Evolutionary conservation across 1,139 yeast species (phyloP), one percentile per base, ranked within the genome.

Genomic region (Kodamaea fungicola): DNA sequence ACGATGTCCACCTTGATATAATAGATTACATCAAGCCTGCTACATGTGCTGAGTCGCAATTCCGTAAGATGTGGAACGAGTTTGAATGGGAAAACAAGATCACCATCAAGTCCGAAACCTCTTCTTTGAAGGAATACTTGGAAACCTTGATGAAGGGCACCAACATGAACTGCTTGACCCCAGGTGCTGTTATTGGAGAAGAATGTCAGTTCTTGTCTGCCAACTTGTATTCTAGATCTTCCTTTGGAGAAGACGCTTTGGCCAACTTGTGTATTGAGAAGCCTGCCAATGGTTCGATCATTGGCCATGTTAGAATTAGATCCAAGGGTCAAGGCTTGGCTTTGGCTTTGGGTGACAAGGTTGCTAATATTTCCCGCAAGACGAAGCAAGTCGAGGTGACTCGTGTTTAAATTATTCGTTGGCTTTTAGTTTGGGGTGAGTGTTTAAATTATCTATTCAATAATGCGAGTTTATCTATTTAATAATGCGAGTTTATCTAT

Each of bases 11-110:
- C 58, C 90, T 92, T 44, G 97, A 92, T 59, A 88, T 92, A 42
- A 87, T 92, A 92, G 97, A 92, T 64, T 94, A 94, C 67, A 90
- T 94, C 61, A 88, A 87, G 60, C 97, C 98, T 19, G 95, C 96
- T 9, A 75, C 78, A 22, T 88, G 96, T 61, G 70, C 89, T 12
- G 98, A 92, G 62, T 79, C 82, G 36, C 84, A 79, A 50, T 94
- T 94, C 86, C 86, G 98, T 55, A 79, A 82, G 53, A 90, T 90
- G 97, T 94, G 99, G 99, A 87, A 89, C 60, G 97, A 90, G 61
- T 94, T 94, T 59, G 99, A 94, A 67, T 94, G 99, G 99, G 99
- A 94, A 64, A 94, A 94, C 68, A 94, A 94, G 70, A 92, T 94
- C 55, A 86, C 92, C 45, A 86, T 94, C 57, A 83, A 85, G 52